Evolutionary conservation across 1,139 yeast genomes (phyloP).

Genomic region (Candida sp.): DNA sequence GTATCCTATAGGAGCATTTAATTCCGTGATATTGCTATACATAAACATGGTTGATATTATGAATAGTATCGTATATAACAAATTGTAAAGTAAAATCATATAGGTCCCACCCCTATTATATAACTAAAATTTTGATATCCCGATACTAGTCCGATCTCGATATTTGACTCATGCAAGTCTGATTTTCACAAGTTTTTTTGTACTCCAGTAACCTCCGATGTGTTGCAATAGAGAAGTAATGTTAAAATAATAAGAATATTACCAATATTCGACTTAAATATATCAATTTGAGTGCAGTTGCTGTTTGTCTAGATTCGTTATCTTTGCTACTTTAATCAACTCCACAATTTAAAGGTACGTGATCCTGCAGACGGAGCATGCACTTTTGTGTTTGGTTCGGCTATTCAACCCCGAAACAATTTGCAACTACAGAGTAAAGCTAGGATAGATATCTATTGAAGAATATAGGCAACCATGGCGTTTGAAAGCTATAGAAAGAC

Average conservation of each 20-base stretch:
- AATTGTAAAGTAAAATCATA: neutral
- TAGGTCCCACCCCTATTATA: neutral
- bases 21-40: conserved; percentile 1
- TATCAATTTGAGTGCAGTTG: neutral
- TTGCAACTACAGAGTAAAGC: too few species aligned
- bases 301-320: neutral
- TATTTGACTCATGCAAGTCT: neutral
- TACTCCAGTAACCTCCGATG: too few species aligned
- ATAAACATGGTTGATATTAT: neutral
- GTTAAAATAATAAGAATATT: too few species aligned
- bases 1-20: conserved; percentile 25
- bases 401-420: too few species aligned
- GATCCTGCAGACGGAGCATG: neutral
- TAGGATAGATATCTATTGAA: too few species aligned
- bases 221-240: too few species aligned
- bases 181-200: neutral
- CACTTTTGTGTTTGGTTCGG: neutral
- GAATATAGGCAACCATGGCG: too few species aligned
- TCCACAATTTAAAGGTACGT: neutral
- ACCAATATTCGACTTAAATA: too few species aligned
- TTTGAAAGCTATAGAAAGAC: too few species aligned
- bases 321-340: neutral
- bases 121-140: neutral
- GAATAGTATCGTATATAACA: neutral
- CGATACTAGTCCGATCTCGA: conserved; percentile 1